phyloP scores from a whole-genome alignment of 2,329 filamentous ascomycete genomes.

The Ilyonectria sp. region DNA sequence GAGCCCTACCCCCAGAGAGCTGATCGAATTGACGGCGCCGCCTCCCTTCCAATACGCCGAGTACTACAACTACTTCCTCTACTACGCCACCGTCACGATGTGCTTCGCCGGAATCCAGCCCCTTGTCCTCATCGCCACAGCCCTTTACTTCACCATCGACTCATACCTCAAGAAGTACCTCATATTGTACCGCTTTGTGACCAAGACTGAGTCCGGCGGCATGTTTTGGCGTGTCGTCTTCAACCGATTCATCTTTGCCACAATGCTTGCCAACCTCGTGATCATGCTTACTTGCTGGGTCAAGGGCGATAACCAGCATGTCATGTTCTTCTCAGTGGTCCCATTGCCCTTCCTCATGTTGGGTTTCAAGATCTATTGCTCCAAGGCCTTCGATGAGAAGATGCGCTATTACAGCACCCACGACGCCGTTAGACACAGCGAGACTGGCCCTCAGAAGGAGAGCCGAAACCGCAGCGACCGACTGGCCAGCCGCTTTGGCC shows the following conservation, averaged over 20 bases:
- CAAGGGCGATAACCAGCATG: slow-evolving; percentile 64
- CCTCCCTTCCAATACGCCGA: slow-evolving; percentile 94
- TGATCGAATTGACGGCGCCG: slow-evolving; percentile 94
- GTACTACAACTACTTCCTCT: slow-evolving; percentile 99
- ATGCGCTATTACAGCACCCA: slow-evolving; percentile 85
- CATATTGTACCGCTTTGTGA: slow-evolving; percentile 93
- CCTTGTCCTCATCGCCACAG: slow-evolving; percentile 86
- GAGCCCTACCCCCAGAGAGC: slow-evolving; percentile 88
- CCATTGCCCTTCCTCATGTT: slow-evolving; percentile 86
- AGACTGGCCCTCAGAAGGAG: slow-evolving; percentile 64
- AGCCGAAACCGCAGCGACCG: slow-evolving; percentile 74
- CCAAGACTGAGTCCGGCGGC: slow-evolving; percentile 96
- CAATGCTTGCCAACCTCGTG: slow-evolving; percentile 83
- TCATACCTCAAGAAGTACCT: slow-evolving; percentile 95
- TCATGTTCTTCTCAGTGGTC: slow-evolving; percentile 76
- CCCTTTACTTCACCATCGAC: slow-evolving; percentile 91
- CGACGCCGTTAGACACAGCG: slow-evolving; percentile 64
- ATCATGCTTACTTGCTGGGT: slow-evolving; percentile 84
- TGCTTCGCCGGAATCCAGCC: slow-evolving; percentile 90
- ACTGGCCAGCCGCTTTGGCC: slow-evolving; percentile 85
- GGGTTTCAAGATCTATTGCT: slow-evolving; percentile 90
- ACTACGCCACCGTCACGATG: slow-evolving; percentile 90
- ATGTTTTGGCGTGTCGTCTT: slow-evolving; percentile 92
- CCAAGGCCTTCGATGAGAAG: slow-evolving; percentile 80
- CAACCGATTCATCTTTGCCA: slow-evolving; percentile 91